Evolutionary conservation across 208 protist species (phyloP).

Genomic region (Acanthamoeba healyi): DNA sequence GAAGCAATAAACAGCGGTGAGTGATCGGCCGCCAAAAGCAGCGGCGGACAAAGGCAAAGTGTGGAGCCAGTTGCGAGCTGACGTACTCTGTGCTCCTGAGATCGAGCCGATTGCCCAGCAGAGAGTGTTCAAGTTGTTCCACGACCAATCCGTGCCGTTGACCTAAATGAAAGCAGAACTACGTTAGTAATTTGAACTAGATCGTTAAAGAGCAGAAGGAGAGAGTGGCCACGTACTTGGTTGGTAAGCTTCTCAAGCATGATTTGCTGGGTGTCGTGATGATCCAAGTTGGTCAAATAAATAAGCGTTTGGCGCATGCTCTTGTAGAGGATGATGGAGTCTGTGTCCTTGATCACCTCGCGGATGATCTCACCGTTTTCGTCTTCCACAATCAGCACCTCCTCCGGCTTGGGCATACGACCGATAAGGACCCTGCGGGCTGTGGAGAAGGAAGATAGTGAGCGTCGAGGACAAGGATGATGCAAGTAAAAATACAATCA

Average conservation of each 20-base stretch:
- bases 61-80: too few species aligned
- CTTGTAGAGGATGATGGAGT: slow-evolving; percentile 98
- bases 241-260: slow-evolving; percentile 94
- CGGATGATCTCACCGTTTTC: slow-evolving; percentile 98
- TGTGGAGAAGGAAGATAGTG: slow-evolving; percentile 80
- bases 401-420: slow-evolving; percentile 99
- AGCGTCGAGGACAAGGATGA: slow-evolving; percentile 84
- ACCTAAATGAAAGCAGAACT: slow-evolving; percentile 74
- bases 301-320: slow-evolving; percentile 97
- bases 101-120: slow-evolving; percentile 99
- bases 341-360: slow-evolving; percentile 97
- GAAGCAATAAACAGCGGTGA: background rate
- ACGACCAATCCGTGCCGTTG: slow-evolving; percentile 96
- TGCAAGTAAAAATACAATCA: background rate
- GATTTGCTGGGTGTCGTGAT: slow-evolving; percentile 96
- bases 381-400: slow-evolving; percentile 98
- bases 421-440: slow-evolving; percentile 97
- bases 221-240: slow-evolving; percentile 70
- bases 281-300: slow-evolving; percentile 98
- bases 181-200: background rate
- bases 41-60: too few species aligned
- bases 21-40: too few species aligned
- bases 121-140: slow-evolving; percentile 98
- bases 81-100: slow-evolving; percentile 94
- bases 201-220: background rate